Percentiles rank a stretch among this genome's conserved stretches.
These are phyloP conservation scores for Scedosporium minutisporum DNA, from an alignment of 2,329 filamentous ascomycete species.

Conservation along the genomic window DNA sequence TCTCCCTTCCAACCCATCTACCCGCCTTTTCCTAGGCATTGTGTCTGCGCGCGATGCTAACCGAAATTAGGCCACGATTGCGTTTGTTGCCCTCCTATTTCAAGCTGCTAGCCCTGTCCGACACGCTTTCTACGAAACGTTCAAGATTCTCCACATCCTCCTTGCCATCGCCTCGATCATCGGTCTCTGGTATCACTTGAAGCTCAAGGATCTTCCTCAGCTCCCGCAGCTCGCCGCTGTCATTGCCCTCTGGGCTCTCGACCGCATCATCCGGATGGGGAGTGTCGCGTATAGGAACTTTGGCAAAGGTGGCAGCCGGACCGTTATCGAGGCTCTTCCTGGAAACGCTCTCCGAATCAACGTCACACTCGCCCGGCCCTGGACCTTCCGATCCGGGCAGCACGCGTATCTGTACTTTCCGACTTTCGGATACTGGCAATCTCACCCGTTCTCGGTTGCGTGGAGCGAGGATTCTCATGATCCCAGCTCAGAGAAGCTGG, in stretches of 20 bases:
- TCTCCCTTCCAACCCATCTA: neutral
- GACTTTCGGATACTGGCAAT: constrained; percentile 60
- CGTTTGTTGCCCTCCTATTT: constrained; percentile 53
- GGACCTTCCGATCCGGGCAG: constrained; percentile 65
- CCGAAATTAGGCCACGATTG: constrained; percentile 38
- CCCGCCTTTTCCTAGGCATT: too few relatives aligned
- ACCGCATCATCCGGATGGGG: constrained; percentile 50
- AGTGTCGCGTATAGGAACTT: constrained; percentile 57
- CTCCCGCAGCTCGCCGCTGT: constrained; percentile 50
- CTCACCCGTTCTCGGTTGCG: constrained; percentile 70
- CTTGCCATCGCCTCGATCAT: constrained; percentile 50
- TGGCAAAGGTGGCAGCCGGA: constrained; percentile 55
- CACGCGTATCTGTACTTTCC: constrained; percentile 76
- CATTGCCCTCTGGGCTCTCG: constrained; percentile 57
- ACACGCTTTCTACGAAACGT: constrained; percentile 72
- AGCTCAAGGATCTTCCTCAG: constrained; percentile 45
- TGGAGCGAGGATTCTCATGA: constrained; percentile 61
- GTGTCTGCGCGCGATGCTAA: neutral
- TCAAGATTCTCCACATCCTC: constrained; percentile 62
- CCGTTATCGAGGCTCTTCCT: constrained; percentile 64
- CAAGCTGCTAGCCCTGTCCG: constrained; percentile 63
- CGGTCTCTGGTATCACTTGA: constrained; percentile 58
- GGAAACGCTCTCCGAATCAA: constrained; percentile 68
- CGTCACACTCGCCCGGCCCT: constrained; percentile 65
- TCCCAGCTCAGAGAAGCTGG: constrained; percentile 41